Percentiles rank a stretch among this genome's conserved stretches.
phyloP scores from a whole-genome alignment of 352 stramenopile species.

The Pythium periplocum region DNA sequence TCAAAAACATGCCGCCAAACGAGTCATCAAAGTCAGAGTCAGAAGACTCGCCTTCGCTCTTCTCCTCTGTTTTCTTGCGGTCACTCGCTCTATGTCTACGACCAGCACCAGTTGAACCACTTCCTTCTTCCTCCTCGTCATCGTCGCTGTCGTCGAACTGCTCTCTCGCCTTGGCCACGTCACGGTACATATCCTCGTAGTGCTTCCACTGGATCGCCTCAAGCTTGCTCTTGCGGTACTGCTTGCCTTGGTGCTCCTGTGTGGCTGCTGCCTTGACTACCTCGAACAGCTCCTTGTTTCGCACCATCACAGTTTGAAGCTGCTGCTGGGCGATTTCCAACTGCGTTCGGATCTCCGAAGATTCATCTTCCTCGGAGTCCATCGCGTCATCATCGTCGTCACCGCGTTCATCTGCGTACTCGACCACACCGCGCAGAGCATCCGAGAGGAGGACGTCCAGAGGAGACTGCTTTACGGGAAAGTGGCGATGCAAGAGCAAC shows the following conservation, averaged over 20 bases:
- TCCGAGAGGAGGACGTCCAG: conserved; percentile 32
- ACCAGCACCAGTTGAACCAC: conserved; percentile 1
- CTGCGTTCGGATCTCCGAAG: conserved; percentile 49
- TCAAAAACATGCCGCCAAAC: conserved; percentile 71
- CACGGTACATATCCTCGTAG: conserved; percentile 69
- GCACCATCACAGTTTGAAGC: conserved; percentile 34
- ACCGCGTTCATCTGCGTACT: conserved; percentile 31
- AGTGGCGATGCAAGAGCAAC: conserved; percentile 52
- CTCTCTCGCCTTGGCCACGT: conserved; percentile 32
- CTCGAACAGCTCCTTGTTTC: conserved; percentile 35
- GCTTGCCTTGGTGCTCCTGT: conserved; percentile 40
- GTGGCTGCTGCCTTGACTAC: conserved; percentile 32
- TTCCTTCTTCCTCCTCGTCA: conserved; percentile 22
- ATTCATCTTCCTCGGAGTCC: conserved; percentile 40
- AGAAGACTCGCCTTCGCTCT: conserved; percentile 15
- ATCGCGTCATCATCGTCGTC: conserved; percentile 34
- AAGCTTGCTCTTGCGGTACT: conserved; percentile 39
- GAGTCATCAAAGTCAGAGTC: conserved; percentile 46
- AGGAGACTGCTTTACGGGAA: conserved; percentile 36
- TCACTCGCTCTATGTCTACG: background rate
- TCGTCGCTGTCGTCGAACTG: conserved; percentile 56
- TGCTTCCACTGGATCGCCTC: conserved; percentile 48
- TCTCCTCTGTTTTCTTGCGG: conserved; percentile 7
- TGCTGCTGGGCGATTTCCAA: conserved; percentile 39
- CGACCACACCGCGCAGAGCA: conserved; percentile 28